A percentile compares a stretch with the other conserved stretches of the same genome.
Evolutionary conservation across 495 filamentous ascomycete species (phyloP).

Genomic region (Penicillium coffeae): DNA sequence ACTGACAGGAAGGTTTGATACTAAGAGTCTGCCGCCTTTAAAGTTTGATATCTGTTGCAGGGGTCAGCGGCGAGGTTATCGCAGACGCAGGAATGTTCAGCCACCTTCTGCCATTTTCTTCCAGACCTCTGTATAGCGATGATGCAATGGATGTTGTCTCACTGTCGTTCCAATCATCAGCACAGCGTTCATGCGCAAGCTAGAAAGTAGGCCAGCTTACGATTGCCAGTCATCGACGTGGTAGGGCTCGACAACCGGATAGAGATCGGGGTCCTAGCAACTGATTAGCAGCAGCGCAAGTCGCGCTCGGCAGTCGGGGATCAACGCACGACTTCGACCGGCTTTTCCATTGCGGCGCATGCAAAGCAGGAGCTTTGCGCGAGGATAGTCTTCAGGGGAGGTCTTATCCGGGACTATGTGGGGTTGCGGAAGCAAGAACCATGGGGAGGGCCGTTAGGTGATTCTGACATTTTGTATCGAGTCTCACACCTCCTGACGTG

Average conservation of each 20-base stretch:
- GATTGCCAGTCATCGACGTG: constrained; percentile 8
- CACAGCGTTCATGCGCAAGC: not conserved
- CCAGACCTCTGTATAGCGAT: constrained; percentile 8
- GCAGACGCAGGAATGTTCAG: not conserved
- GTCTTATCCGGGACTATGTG: no score
- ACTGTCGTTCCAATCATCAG: not conserved
- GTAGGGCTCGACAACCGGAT: constrained; percentile 1
- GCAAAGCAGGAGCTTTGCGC: no score
- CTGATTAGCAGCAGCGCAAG: no score
- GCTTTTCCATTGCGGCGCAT: no score
- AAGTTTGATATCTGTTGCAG: constrained; percentile 14
- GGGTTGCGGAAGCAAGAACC: no score
- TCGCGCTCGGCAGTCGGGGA: no score
- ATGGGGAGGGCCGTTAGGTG: no score
- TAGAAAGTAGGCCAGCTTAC: constrained; percentile 3
- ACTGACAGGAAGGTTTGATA: not conserved
- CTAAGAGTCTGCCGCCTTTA: constrained; percentile 19
- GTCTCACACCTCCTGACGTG: no score
- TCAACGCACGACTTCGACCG: no score
- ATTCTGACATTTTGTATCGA: no score
- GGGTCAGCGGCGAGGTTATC: not conserved
- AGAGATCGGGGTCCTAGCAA: constrained; percentile 13
- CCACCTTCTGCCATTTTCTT: constrained; percentile 19
- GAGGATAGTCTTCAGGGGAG: no score
- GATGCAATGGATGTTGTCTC: constrained; percentile 15